A percentile compares a stretch with the other conserved stretches of the same genome.
These are phyloP conservation scores for Cytospora leucostoma DNA, from an alignment of 2,329 filamentous ascomycete genomes.

Conservation along the genomic window DNA sequence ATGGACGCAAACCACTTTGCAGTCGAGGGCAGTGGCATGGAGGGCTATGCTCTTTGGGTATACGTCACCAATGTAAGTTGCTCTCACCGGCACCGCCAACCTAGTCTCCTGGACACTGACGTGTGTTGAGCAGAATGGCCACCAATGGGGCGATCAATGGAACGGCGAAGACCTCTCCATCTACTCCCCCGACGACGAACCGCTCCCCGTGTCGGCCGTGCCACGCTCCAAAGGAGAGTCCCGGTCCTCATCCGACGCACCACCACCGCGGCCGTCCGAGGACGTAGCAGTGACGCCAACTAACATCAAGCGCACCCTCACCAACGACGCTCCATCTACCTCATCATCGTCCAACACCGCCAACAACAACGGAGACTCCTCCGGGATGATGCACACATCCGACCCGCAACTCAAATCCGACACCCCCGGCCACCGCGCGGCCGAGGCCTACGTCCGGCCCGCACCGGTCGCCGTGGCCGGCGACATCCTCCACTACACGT, in stretches of 20 bases:
- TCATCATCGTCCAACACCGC: slow-evolving; percentile 52
- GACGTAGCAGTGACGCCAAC: slow-evolving; percentile 67
- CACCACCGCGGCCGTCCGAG: slow-evolving; percentile 17
- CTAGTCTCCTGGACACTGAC: slow-evolving; percentile 27
- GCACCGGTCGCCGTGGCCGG: slow-evolving; percentile 77
- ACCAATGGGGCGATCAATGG: slow-evolving; percentile 90
- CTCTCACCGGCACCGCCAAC: neutral
- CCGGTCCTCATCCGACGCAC: slow-evolving; percentile 51
- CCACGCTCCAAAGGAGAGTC: slow-evolving; percentile 30
- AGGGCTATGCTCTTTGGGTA: slow-evolving; percentile 87
- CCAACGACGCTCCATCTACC: slow-evolving; percentile 59
- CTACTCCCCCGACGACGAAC: slow-evolving; percentile 78
- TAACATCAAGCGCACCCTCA: slow-evolving; percentile 75
- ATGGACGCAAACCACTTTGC: slow-evolving; percentile 97
- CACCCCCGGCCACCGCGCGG: slow-evolving; percentile 77
- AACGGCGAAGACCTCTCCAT: slow-evolving; percentile 97
- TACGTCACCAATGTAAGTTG: slow-evolving; percentile 69
- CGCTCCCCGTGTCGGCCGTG: slow-evolving; percentile 51
- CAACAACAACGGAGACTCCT: neutral
- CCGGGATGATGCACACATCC: slow-evolving; percentile 37
- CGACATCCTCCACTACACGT: slow-evolving; percentile 69
- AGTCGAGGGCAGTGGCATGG: slow-evolving; percentile 78
- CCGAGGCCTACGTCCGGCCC: slow-evolving; percentile 89
- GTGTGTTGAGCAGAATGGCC: slow-evolving; percentile 65
- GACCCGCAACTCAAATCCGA: slow-evolving; percentile 59